phyloP scores from a whole-genome alignment of 2,329 filamentous ascomycete genomes.

The Pseudocercospora musae region DNA sequence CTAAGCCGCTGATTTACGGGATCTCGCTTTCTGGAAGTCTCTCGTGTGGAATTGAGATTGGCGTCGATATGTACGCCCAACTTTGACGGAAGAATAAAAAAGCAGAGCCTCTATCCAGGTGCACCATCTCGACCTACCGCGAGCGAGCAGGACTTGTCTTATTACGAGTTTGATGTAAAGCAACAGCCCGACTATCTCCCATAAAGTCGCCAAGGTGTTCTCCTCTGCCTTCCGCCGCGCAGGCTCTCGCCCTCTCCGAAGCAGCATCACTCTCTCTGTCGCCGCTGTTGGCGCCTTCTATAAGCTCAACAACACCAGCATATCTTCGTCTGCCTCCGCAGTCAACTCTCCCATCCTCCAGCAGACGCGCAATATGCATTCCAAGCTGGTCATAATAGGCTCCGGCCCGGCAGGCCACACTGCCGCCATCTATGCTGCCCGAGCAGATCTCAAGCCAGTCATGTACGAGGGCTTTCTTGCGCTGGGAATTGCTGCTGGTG shows the following conservation, averaged over 20 bases:
- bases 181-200: background rate
- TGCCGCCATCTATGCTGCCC: conserved; percentile 90
- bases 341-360: conserved; percentile 26
- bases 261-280: conserved; percentile 68
- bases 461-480: conserved; percentile 98
- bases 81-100: background rate
- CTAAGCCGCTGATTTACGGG: background rate
- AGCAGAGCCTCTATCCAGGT: background rate
- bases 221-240: conserved; percentile 73
- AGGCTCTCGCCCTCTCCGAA: conserved; percentile 61
- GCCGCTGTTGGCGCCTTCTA: conserved; percentile 68
- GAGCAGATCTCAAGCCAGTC: conserved; percentile 90
- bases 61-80: background rate
- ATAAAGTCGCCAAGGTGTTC: conserved; percentile 70
- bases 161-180: background rate
- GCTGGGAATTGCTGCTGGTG: conserved; percentile 91
- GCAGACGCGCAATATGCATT: conserved; percentile 70
- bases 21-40: background rate
- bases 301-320: conserved; percentile 38
- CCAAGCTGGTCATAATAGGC: conserved; percentile 74
- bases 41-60: background rate
- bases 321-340: conserved; percentile 25
- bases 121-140: background rate
- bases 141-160: background rate
- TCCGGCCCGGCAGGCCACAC: conserved; percentile 97